Evolutionary conservation across 129 eudicot species (phyloP).

Genomic region (Escallonia rubra): DNA sequence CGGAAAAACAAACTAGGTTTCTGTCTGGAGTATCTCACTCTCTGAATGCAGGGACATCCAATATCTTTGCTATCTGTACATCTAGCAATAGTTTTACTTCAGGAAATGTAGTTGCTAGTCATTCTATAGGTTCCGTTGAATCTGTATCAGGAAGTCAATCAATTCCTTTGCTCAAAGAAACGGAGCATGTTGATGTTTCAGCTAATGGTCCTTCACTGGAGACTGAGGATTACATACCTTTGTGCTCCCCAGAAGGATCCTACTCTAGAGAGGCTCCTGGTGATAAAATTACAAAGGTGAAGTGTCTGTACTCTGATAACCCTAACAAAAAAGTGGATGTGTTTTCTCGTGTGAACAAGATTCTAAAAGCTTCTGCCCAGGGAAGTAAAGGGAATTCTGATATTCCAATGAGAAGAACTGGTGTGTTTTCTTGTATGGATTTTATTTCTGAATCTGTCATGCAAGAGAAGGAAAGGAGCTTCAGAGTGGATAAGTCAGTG

Average conservation of each 20-base stretch:
- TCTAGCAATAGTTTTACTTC: too few relatives aligned
- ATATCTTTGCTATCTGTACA: too few relatives aligned
- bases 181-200: background rate
- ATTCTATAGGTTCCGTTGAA: too few relatives aligned
- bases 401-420: background rate
- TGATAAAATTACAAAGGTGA: background rate
- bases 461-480: background rate
- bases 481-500: background rate
- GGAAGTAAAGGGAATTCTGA: background rate
- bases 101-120: too few relatives aligned
- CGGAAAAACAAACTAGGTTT: background rate
- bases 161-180: background rate
- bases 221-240: conserved; percentile 13
- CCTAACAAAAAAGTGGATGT: background rate
- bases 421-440: background rate
- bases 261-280: background rate
- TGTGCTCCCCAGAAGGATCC: conserved; percentile 5
- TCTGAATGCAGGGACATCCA: background rate
- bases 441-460: background rate
- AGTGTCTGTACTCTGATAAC: conserved; percentile 11
- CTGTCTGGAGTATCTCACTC: background rate
- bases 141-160: background rate
- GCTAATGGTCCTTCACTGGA: background rate
- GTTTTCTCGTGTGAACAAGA: conserved; percentile 13
- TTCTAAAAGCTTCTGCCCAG: background rate